Evolutionary conservation across 257 asterid species (phyloP), one percentile per base, ranked within the genome.

Genomic region (Solanum pinnatisectum): DNA sequence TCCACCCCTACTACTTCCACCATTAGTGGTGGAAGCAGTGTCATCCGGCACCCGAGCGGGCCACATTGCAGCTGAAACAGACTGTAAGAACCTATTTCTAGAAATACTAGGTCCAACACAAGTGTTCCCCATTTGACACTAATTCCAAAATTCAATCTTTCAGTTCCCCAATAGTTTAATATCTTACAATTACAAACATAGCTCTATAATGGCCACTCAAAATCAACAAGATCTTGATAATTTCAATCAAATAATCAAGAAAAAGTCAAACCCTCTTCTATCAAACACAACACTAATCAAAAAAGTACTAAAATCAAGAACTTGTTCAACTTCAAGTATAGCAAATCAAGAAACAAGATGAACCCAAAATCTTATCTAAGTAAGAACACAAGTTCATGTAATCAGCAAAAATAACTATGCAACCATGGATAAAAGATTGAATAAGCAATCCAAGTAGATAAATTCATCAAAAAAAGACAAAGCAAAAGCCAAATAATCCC

Each of bases 21-120:
- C 96, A 23, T 93, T 92, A 60, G 89, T 92, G 0, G 92, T 83
- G 56, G 94, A 83, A 46, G 56, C 84, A 63, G 78, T 63, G 56
- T 84, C 90, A 25, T 92, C 97, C 3, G 98, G 96, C 37, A 89
- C 16, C 27, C 95, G 95, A 87, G 94, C n/a, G 87, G 97, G 96
- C 99, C 99, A 96, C 95, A 95, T 93, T 83, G 96, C 97, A 11
- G 96, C 98, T 44, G 98, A 95, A 84, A 96, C 96, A 5, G 99
- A 96, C 92, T 96, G 97, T 39, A 96, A 85, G 37, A 96, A 87
- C n/a, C 95, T 89, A 89, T 89, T 96, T 87, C 93, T 96, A 3
- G 96, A 87, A 49, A 95, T 90, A 88, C 91, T 92, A 4, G 99
- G 99, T 87, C 99, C 99, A 84, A 95, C 98, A 90, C 99, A 96